A percentile compares a stretch with the other conserved stretches of the same genome.
These are phyloP conservation scores for Leptographium flavum DNA, from an alignment of 2,329 filamentous ascomycete species.

Conservation along the genomic window DNA sequence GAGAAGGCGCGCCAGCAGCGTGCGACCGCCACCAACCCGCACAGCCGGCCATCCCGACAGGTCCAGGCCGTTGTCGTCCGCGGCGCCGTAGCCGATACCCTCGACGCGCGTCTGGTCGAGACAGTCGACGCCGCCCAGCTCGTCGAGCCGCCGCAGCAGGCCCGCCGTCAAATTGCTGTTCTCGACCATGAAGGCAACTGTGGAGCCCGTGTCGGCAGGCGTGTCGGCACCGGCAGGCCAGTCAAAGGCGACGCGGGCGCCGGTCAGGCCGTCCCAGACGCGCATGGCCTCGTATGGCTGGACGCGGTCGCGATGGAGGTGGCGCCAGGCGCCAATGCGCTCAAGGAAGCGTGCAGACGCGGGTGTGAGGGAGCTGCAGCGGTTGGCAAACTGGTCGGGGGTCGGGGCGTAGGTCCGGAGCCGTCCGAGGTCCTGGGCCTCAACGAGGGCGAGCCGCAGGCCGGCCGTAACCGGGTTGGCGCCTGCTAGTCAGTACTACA, in stretches of 20 bases:
- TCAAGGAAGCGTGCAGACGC: constrained; percentile 72
- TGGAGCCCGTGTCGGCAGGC: constrained; percentile 26
- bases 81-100: constrained; percentile 55
- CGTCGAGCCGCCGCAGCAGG: constrained; percentile 55
- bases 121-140: constrained; percentile 53
- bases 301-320: constrained; percentile 57
- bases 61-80: constrained; percentile 33
- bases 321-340: constrained; percentile 71
- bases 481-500: constrained; percentile 29
- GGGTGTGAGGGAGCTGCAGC: constrained; percentile 89
- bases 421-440: constrained; percentile 71
- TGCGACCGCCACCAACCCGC: constrained; percentile 50
- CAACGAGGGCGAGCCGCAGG: constrained; percentile 76
- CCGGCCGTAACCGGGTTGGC: constrained; percentile 60
- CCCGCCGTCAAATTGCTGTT: constrained; percentile 78
- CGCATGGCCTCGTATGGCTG: constrained; percentile 94
- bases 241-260: constrained; percentile 79
- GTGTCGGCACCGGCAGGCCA: constrained; percentile 37
- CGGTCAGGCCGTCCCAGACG: constrained; percentile 91
- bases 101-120: constrained; percentile 68
- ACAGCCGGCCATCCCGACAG: constrained; percentile 81
- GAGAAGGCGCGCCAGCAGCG: constrained; percentile 67
- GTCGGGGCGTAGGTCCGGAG: constrained; percentile 52
- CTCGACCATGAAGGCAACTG: constrained; percentile 93
- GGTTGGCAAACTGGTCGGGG: constrained; percentile 67